A percentile compares a stretch with the other conserved stretches of the same genome.
Evolutionary conservation across 2,329 filamentous ascomycete species (phyloP).

Genomic region (Fusarium sterilihyphosum): DNA sequence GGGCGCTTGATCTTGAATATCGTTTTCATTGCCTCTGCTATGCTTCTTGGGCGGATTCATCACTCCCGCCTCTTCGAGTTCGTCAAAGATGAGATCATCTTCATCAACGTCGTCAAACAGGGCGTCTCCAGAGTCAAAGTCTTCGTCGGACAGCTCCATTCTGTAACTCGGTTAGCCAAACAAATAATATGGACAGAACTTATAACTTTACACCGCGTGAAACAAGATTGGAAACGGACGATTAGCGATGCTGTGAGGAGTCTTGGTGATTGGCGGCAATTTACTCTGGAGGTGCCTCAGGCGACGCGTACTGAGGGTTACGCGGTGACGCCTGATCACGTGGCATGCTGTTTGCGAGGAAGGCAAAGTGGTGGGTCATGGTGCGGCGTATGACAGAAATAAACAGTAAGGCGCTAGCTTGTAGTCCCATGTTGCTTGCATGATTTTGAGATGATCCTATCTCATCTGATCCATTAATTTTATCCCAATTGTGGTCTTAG

Average conservation of each 20-base stretch:
- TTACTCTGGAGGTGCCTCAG: not conserved
- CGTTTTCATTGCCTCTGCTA: not conserved
- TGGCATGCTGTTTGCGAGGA: not conserved
- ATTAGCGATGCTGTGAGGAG: not conserved
- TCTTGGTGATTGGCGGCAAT: not conserved
- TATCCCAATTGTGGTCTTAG: fast-evolving
- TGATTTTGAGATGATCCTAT: fast-evolving
- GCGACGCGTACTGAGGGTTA: not conserved
- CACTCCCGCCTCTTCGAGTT: constrained; percentile 24
- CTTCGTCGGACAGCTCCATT: constrained; percentile 29
- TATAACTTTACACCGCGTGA: too few relatives aligned
- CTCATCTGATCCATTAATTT: not conserved
- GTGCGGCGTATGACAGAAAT: fast-evolving
- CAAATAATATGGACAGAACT: not conserved
- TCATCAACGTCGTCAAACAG: constrained; percentile 40
- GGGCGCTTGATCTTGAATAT: not conserved
- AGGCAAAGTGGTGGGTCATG: not conserved
- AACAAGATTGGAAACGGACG: not conserved
- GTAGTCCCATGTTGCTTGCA: fast-evolving
- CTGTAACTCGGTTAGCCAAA: not conserved
- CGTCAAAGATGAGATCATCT: constrained; percentile 36
- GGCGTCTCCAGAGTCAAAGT: constrained; percentile 43
- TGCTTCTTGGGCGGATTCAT: constrained; percentile 23
- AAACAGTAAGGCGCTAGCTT: not conserved
- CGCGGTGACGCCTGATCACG: constrained; percentile 9